Evolutionary conservation across 495 filamentous ascomycete species (phyloP), one percentile per base, ranked within the genome.

Genomic region (Trichocladium uniseriatum): DNA sequence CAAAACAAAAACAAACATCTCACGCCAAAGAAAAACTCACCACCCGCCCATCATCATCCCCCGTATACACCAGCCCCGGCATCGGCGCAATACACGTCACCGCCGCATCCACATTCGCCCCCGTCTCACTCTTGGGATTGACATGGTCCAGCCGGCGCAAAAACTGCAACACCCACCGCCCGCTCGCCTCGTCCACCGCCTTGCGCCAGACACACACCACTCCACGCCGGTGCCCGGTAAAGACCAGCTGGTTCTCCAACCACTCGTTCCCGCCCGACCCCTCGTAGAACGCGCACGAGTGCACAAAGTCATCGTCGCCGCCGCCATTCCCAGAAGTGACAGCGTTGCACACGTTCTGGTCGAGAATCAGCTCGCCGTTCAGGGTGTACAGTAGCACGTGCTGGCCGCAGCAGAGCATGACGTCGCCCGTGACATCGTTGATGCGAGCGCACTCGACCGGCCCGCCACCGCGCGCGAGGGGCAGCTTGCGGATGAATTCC

Each of bases 241-340:
- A 86, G 29, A 96, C 67, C 31, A 98, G 70, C 29, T 86, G 81
- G 31, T 84, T 81, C 69, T 94, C 89, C 0, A 94, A 73, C 86
- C 90, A 97, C 70, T 95, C 92, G 55, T 89, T 95, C 0, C 84
- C 83, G 43, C 43, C 43, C 21, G 80, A 75, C 0, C 92, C 92
- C 63, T 98, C 90, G 70, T 96, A 97, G 64, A 94, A 95, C 11
- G 89, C 86, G 55, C 89, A 95, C 14, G 81, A 81, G 31, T 83
- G 68, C 8, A 96, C 78, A 28, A 69, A 78, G 52, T 92, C 87
- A 28, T 92, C 20, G 11, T 10, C 27, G 36, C 6, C n/a, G 38
- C 14, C 19, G 19, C 14, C 21, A 16, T 21, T n/a, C 37, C 48
- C 34, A 11, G 18, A 10, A 21, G 37, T 10, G 21, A 50, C 57